Conservation (phyloP, 257 asterid genomes). For the Agastache rugosa region DNA sequence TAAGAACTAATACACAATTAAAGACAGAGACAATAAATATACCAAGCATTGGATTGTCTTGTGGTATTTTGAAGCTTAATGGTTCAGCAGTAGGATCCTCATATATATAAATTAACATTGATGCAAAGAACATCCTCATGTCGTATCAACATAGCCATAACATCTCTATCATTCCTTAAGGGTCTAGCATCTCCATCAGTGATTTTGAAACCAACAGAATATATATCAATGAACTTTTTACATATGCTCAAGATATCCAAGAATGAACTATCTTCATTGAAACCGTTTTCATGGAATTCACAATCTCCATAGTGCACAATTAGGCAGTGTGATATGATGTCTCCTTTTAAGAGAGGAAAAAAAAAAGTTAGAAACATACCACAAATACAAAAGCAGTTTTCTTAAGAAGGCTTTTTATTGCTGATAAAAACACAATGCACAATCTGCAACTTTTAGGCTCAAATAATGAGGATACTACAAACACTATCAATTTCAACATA, state of each 20-base stretch:
- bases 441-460: too few species aligned
- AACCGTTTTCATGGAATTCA: background rate
- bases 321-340: background rate
- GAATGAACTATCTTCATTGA: constrained; percentile 5
- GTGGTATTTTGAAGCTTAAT: background rate
- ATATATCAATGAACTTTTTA: background rate
- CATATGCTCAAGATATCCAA: background rate
- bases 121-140: background rate
- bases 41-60: constrained; percentile 1
- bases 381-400: too few species aligned
- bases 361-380: too few species aligned
- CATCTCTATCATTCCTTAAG: background rate
- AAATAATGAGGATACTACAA: too few species aligned
- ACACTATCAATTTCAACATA: too few species aligned
- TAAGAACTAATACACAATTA: background rate
- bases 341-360: too few species aligned
- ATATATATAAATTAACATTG: background rate
- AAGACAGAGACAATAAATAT: background rate
- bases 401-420: too few species aligned
- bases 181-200: constrained; percentile 4
- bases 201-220: background rate
- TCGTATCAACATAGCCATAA: background rate
- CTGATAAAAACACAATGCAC: too few species aligned
- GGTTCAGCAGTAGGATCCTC: background rate
- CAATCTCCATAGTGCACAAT: background rate